Evolutionary conservation across 148 eudicot species (phyloP), one percentile per base, ranked within the genome.

Genomic region (Rhododendron vialii): DNA sequence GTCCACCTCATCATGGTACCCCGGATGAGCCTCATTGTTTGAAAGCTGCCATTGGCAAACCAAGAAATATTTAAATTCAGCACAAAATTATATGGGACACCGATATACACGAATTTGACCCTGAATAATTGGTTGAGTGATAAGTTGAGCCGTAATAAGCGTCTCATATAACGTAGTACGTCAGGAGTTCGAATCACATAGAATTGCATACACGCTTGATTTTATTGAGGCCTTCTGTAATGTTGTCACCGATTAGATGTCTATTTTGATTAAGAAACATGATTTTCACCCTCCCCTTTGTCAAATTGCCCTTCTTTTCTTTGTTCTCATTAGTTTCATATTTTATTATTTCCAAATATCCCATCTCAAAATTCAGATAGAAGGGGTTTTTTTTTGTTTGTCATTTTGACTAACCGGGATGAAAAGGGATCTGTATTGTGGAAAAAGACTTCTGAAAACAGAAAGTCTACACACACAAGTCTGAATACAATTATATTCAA

Each of bases 1-100:
- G 86, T 96, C 99, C 82, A 96, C 96, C 87, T 96, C 99, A 67
- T 96, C 99, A 41, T 96, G 99, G 89, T 84, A 87, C 83, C 99
- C 99, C 22, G 99, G 99, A 85, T 93, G 96, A 30, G 89, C 99
- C 87, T 96, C 99, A 35, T 48, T 89, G 86, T 96, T 96, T 3
- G 99, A 96, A 1, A 96, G 95, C 99, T 96, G 92, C 89, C 80
- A 69, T 84, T 55, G 28, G 2, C 28, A 22, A 48, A 30, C 7
- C 7, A 47, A 0, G 51, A 50, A 84, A 36, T 38, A 33, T 53
- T 3, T 5, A 41, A 45, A 15, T 43, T 59, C 24, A 33, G 14
- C 11, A 67, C n/a, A 57, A 8, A 8, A 57, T 57, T 57, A 47
- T n/a, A 8, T 38, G 36, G 20, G 2, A 24, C 28, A 43, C 53